Conservation (phyloP, 495 filamentous ascomycete species). For the Apiosordaria backusii region DNA sequence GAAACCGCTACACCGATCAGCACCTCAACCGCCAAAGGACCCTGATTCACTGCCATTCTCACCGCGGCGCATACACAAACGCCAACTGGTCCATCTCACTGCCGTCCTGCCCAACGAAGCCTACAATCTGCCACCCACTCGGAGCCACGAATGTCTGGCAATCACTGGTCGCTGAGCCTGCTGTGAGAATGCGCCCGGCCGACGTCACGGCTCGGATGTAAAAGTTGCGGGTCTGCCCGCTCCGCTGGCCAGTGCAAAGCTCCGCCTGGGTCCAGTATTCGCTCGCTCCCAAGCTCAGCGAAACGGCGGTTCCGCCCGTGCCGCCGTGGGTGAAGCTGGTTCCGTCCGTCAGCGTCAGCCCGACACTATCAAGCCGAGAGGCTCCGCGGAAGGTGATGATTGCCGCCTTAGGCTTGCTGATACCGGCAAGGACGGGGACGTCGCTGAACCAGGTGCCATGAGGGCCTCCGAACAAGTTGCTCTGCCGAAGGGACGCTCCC, state of each 20-base stretch:
- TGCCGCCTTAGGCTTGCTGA: conserved; percentile 32
- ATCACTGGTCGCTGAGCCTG: conserved; percentile 47
- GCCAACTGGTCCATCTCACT: conserved; percentile 59
- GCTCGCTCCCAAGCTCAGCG: conserved; percentile 41
- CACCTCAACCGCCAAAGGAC: too few relatives aligned
- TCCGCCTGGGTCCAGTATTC: conserved; percentile 51
- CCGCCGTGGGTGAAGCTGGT: conserved; percentile 52
- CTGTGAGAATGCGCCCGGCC: conserved; percentile 44
- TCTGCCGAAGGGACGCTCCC: conserved; percentile 41
- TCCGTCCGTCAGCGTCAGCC: conserved; percentile 45
- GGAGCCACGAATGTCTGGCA: conserved; percentile 50
- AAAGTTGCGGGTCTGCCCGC: conserved; percentile 50
- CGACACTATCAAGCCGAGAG: conserved; percentile 49
- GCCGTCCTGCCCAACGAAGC: conserved; percentile 55
- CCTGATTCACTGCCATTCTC: neutral
- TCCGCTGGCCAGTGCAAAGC: conserved; percentile 53
- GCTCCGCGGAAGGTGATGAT: conserved; percentile 49
- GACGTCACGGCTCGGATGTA: conserved; percentile 55
- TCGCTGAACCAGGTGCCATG: conserved; percentile 58
- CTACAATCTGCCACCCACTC: conserved; percentile 54
- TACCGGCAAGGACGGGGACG: conserved; percentile 32
- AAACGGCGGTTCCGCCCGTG: conserved; percentile 44
- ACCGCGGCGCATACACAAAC: conserved; percentile 50
- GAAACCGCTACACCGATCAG: neutral
- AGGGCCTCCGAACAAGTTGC: conserved; percentile 50